These are phyloP conservation scores for Thermochaetoides thermophila DNA, from an alignment of 495 filamentous ascomycete genomes.

Conservation along the genomic window DNA sequence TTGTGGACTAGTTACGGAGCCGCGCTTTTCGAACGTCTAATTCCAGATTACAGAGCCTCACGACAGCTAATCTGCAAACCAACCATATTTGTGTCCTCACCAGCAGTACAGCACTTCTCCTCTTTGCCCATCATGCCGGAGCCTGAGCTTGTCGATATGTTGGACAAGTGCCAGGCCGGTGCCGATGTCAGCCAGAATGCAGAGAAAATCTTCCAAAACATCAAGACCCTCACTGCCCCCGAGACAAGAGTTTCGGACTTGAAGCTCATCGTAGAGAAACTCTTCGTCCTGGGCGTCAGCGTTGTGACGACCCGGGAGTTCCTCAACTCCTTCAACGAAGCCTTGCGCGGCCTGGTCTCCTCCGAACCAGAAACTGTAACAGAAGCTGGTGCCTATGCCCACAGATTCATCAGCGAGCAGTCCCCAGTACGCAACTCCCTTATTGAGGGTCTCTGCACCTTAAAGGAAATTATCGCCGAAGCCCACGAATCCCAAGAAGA, in stretches of 20 bases:
- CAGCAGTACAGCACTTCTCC: too few relatives aligned
- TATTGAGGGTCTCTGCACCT: conserved; percentile 71
- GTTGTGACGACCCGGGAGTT: conserved; percentile 62
- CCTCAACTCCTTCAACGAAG: conserved; percentile 48
- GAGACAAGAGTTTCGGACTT: conserved; percentile 47
- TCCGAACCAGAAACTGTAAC: conserved; percentile 43
- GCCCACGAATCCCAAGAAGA: conserved; percentile 75
- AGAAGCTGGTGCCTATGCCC: too few relatives aligned
- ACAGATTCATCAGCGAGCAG: too few relatives aligned
- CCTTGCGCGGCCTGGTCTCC: conserved; percentile 40
- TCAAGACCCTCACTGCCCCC: conserved; percentile 41
- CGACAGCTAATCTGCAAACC: too few relatives aligned
- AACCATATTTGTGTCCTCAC: too few relatives aligned
- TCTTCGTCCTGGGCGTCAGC: conserved; percentile 54
- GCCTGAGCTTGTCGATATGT: conserved; percentile 31
- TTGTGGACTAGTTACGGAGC: too few relatives aligned
- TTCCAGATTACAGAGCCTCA: too few relatives aligned
- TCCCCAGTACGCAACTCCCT: too few relatives aligned
- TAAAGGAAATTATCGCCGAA: conserved; percentile 69
- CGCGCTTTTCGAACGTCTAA: too few relatives aligned
- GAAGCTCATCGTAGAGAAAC: conserved; percentile 48
- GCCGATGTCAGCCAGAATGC: conserved; percentile 26
- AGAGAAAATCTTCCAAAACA: conserved; percentile 45
- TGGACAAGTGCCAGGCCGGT: conserved; percentile 29
- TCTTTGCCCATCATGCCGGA: conserved; percentile 12